Conservation (phyloP, 1,284 basidiomycete species). For the Porodaedalea pini region DNA sequence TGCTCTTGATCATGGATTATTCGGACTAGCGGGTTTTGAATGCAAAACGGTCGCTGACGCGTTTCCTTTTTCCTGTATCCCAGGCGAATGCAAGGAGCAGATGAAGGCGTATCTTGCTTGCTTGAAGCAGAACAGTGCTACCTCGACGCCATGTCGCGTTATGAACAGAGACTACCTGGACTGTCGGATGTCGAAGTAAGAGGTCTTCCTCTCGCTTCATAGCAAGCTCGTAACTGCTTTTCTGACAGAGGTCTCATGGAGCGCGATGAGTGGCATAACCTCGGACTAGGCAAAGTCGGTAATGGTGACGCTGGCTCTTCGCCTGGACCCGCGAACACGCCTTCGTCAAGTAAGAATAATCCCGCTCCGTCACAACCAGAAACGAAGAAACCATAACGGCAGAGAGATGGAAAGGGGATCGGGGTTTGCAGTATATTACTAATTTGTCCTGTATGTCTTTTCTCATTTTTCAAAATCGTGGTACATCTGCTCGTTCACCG, state of each 20-base stretch:
- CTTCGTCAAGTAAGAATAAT: neutral
- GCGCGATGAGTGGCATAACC: slow-evolving; percentile 81
- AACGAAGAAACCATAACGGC: neutral
- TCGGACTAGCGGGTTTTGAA: too few relatives aligned
- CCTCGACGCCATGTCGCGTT: slow-evolving; percentile 78
- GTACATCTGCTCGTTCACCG: too few relatives aligned
- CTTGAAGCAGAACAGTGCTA: slow-evolving; percentile 70
- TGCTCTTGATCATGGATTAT: too few relatives aligned
- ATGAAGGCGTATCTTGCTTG: slow-evolving; percentile 89
- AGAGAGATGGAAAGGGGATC: too few relatives aligned
- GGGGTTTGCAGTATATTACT: too few relatives aligned
- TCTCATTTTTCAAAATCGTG: too few relatives aligned
- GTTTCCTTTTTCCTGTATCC: neutral
- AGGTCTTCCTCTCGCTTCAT: slow-evolving; percentile 20
- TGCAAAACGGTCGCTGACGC: slow-evolving; percentile 13
- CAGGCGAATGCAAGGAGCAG: slow-evolving; percentile 89
- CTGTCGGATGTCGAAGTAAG: slow-evolving; percentile 92
- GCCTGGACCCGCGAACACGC: neutral
- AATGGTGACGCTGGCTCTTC: neutral
- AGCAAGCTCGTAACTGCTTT: slow-evolving; percentile 12
- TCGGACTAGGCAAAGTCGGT: slow-evolving; percentile 63
- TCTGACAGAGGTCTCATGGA: slow-evolving; percentile 79
- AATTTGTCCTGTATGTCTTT: too few relatives aligned
- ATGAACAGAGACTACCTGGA: slow-evolving; percentile 83
- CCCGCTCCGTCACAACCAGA: neutral